A percentile compares a stretch with the other conserved stretches of the same genome.
These are phyloP conservation scores for Calonectria honghensis DNA, from an alignment of 2,329 filamentous ascomycete species.

Conservation along the genomic window DNA sequence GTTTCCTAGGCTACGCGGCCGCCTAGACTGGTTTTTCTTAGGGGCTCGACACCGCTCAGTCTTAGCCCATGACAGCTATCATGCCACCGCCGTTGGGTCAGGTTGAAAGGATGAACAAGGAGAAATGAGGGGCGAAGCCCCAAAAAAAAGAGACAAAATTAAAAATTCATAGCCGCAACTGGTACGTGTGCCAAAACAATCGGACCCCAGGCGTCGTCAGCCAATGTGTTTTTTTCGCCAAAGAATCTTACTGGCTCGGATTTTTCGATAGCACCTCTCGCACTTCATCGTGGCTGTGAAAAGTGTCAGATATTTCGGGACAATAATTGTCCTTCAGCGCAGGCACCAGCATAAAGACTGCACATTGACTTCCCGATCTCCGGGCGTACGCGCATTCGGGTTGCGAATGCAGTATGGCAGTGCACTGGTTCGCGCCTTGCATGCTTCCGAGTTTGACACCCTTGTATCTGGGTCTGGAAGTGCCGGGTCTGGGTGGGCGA, in stretches of 20 bases:
- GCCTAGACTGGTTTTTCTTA: slow-evolving; percentile 18
- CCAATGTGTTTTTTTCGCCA: slow-evolving; percentile 40
- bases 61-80: slow-evolving; percentile 4
- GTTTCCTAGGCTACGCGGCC: slow-evolving; percentile 40
- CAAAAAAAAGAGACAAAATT: slow-evolving; percentile 10
- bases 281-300: slow-evolving; percentile 51
- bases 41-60: slow-evolving; percentile 3
- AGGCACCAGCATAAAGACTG: slow-evolving; percentile 46
- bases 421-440: slow-evolving; percentile 42
- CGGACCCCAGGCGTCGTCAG: slow-evolving; percentile 45
- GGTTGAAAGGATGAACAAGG: slow-evolving; percentile 11
- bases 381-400: slow-evolving; percentile 36
- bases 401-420: slow-evolving; percentile 48
- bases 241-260: slow-evolving; percentile 31
- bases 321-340: slow-evolving; percentile 30
- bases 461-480: slow-evolving; percentile 36
- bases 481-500: slow-evolving; percentile 43
- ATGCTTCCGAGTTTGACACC: slow-evolving; percentile 27
- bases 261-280: slow-evolving; percentile 39
- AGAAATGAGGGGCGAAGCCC: slow-evolving; percentile 6
- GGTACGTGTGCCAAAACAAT: slow-evolving; percentile 4
- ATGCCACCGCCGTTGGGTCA: slow-evolving; percentile 15
- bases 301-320: neutral
- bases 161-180: neutral
- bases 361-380: slow-evolving; percentile 32